Percentiles rank a stretch among this genome's conserved stretches.
phyloP scores from a whole-genome alignment of 805 yeast species.

The Saccharomycopsis fodiens region DNA sequence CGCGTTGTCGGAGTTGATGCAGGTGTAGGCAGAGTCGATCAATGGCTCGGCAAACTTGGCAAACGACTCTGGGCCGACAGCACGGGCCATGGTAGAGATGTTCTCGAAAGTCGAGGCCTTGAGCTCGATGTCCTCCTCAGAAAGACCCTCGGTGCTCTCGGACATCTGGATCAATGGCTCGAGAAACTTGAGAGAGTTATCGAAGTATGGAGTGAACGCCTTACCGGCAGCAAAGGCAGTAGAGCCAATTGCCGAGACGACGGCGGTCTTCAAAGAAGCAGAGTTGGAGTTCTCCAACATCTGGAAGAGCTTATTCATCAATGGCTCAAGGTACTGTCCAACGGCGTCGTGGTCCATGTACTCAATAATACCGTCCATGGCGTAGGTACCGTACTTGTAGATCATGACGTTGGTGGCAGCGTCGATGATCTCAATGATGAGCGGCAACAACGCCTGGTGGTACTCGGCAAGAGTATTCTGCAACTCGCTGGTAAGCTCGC shows the following conservation, averaged over 20 bases:
- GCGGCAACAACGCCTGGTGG: conserved; percentile 77
- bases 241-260: conserved; percentile 94
- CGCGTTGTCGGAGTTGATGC: conserved; percentile 69
- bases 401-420: conserved; percentile 74
- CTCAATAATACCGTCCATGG: conserved; percentile 88
- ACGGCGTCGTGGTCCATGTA: conserved; percentile 85
- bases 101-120: conserved; percentile 91
- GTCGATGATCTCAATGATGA: conserved; percentile 81
- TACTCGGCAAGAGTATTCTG: conserved; percentile 79
- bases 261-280: conserved; percentile 55
- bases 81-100: conserved; percentile 89
- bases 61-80: conserved; percentile 89
- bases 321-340: conserved; percentile 71
- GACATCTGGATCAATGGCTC: conserved; percentile 74
- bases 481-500: conserved; percentile 72
- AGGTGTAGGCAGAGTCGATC: conserved; percentile 77
- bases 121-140: conserved; percentile 85
- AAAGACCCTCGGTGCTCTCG: conserved; percentile 63
- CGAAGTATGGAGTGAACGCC: conserved; percentile 78
- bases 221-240: conserved; percentile 94
- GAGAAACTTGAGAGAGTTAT: conserved; percentile 67
- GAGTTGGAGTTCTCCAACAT: conserved; percentile 75
- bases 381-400: conserved; percentile 84
- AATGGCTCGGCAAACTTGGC: conserved; percentile 80
- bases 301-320: conserved; percentile 81